Evolutionary conservation across 805 yeast genomes (phyloP), one percentile per base, ranked within the genome.

Genomic region (Dipodascus albidus): DNA sequence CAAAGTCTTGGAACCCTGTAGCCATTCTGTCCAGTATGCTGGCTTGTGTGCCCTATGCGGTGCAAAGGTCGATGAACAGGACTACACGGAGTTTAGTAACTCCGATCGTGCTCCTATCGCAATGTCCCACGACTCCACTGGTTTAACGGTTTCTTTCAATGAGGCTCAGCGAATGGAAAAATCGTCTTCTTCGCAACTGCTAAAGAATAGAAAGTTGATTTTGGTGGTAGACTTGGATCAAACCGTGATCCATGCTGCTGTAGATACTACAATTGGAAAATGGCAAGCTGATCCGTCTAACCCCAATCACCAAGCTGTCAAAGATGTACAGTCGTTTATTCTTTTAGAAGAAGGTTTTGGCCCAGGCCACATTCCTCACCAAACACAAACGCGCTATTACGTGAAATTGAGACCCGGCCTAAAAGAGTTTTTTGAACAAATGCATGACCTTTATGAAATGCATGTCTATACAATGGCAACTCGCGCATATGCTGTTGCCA

Each of bases 391-490:
- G 67, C 85, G 91, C 86, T 93, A 93, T 67, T 93, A 87, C 62
- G 96, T 95, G 24, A 93, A 93, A 67, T 70, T 87, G 41, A 77
- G 99, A 58, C 98, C 98, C 0, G 96, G 96, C 0, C 72, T 93
- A 42, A 70, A 75, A 50, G 82, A 81, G 51, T 93, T 93, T 65
- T 74, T 93, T 52, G 78, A 76, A 51, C 73, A 74, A 50, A 77
- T 87, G 50, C 71, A 83, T 3, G 68, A 82, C 50, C 70, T 77
- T 49, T 93, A 85, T 65, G 98, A 93, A 69, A 72, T 93, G 74
- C 99, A 93, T 64, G 87, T 93, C 42, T 93, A 93, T 67, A 93
- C 99, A 2, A 93, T 93, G 99, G 99, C 98, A 6, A 93, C 99
- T 2, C 74, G 96, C 59, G 83, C 91, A 24, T 93, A 93, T 68